Conservation (phyloP, 371 early-diverging fungal species). For the Dinochytrium kinnereticum region DNA sequence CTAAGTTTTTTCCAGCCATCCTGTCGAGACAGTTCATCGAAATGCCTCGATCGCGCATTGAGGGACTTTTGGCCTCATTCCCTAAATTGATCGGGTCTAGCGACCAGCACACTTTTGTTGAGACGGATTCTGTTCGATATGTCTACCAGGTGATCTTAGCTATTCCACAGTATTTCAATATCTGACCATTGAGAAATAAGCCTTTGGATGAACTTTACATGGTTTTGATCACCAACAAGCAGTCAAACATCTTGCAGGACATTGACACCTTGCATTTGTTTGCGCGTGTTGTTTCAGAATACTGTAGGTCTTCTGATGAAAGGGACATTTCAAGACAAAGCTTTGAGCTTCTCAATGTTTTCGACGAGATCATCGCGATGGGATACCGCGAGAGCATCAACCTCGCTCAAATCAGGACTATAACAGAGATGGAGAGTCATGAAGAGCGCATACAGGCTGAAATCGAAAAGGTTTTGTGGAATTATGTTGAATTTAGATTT, state of each 20-base stretch:
- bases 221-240: conserved; percentile 87
- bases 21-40: conserved; percentile 96
- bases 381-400: conserved; percentile 83
- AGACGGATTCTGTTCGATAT: conserved; percentile 95
- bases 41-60: conserved; percentile 95
- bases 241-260: conserved; percentile 92
- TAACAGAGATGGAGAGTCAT: conserved; percentile 95
- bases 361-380: conserved; percentile 94
- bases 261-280: conserved; percentile 92
- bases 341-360: conserved; percentile 89
- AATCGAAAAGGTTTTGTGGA: conserved; percentile 74
- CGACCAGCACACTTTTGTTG: conserved; percentile 95
- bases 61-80: conserved; percentile 93
- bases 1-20: conserved; percentile 67
- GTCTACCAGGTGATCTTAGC: conserved; percentile 79
- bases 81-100: conserved; percentile 87
- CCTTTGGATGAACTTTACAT: conserved; percentile 93
- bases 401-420: conserved; percentile 85
- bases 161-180: no score
- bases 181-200: no score
- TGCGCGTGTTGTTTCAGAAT: conserved; percentile 89
- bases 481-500: neutral
- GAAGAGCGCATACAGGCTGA: conserved; percentile 96
- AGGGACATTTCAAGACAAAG: conserved; percentile 65
- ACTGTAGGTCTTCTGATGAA: conserved; percentile 62